Conservation (phyloP, 306 rosid genomes). For the Pterocarpus santalinus region DNA sequence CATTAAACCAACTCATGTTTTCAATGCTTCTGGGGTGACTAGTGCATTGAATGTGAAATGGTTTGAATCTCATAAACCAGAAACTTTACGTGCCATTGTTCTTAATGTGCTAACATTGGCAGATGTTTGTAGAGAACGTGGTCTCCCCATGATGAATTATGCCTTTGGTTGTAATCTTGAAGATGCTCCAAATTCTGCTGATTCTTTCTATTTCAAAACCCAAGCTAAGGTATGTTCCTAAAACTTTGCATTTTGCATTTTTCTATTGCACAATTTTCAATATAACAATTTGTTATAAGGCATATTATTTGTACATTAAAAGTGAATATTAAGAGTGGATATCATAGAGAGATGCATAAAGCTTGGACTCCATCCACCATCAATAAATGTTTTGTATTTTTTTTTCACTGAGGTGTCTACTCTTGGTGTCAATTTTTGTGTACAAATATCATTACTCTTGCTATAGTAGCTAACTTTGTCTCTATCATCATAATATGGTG, state of each 20-base stretch:
- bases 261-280: not conserved
- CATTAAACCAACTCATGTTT: conserved; percentile 63
- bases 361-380: no score
- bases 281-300: not conserved
- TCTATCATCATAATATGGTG: conserved; percentile 17
- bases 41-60: conserved; percentile 63
- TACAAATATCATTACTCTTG: no score
- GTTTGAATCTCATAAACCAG: conserved; percentile 62
- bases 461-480: not conserved
- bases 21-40: conserved; percentile 57
- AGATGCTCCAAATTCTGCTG: conserved; percentile 47
- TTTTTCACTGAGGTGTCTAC: no score
- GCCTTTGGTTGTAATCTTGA: conserved; percentile 41
- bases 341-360: no score
- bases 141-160: conserved; percentile 47
- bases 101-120: conserved; percentile 53
- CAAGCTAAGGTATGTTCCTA: conserved; percentile 57
- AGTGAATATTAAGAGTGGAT: no score
- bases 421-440: no score
- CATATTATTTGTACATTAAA: no score
- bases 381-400: no score
- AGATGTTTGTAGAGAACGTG: conserved; percentile 40
- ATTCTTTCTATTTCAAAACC: conserved; percentile 61
- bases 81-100: conserved; percentile 49
- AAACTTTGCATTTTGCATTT: not conserved